Percentiles rank a stretch among this genome's conserved stretches.
These are phyloP conservation scores for Aschersonia sp. DNA, from an alignment of 2,329 filamentous ascomycete species.

Conservation along the genomic window DNA sequence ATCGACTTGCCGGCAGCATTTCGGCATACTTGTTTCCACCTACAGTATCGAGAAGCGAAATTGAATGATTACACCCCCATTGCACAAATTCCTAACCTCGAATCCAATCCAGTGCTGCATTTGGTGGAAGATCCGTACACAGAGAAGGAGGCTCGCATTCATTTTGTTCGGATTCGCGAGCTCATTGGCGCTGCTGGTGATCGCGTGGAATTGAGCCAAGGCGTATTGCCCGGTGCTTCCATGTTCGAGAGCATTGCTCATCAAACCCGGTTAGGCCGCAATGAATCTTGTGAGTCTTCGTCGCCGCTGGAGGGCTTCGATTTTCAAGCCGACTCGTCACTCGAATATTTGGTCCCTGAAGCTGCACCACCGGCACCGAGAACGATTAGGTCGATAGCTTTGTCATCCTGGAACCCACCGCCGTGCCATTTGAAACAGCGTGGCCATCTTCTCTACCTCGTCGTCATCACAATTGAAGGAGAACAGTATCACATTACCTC, in stretches of 20 bases:
- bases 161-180: slow-evolving; percentile 80
- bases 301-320: slow-evolving; percentile 53
- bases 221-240: slow-evolving; percentile 70
- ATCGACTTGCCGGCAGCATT: slow-evolving; percentile 87
- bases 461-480: slow-evolving; percentile 81
- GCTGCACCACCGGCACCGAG: slow-evolving; percentile 58
- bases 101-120: slow-evolving; percentile 60
- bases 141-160: slow-evolving; percentile 94
- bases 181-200: slow-evolving; percentile 85
- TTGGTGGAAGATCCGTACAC: slow-evolving; percentile 93
- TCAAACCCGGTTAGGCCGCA: slow-evolving; percentile 24
- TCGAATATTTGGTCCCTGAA: slow-evolving; percentile 58
- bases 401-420: slow-evolving; percentile 94
- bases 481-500: slow-evolving; percentile 90
- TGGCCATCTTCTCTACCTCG: slow-evolving; percentile 83
- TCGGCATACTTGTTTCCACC: slow-evolving; percentile 97
- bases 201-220: slow-evolving; percentile 74
- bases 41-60: slow-evolving; percentile 75
- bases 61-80: slow-evolving; percentile 94
- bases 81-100: slow-evolving; percentile 72
- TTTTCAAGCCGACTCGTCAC: slow-evolving; percentile 52
- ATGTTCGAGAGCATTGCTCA: slow-evolving; percentile 66
- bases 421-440: slow-evolving; percentile 82
- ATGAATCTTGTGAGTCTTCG: slow-evolving; percentile 15
- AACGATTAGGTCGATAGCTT: slow-evolving; percentile 74